Conservation (phyloP, 164 flowering plant species). For the Annona cherimola region DNA sequence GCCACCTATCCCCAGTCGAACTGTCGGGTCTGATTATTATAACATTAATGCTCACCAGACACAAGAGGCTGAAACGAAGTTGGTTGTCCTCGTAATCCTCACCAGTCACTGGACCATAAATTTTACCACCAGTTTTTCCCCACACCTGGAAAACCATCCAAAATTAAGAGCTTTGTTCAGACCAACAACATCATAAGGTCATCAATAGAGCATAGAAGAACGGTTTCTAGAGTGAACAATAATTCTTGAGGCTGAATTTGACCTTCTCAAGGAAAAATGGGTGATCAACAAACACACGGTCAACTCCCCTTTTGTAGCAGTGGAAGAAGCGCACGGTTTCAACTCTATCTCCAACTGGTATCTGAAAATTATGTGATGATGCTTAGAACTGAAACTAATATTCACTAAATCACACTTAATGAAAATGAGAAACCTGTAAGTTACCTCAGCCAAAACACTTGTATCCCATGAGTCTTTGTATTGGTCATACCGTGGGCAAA, state of each 20-base stretch:
- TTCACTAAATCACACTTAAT: too few species aligned
- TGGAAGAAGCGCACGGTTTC: constrained; percentile 91
- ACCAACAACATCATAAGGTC: not conserved
- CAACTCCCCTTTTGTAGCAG: constrained; percentile 91
- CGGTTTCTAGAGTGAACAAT: not conserved
- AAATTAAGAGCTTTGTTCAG: constrained; percentile 8
- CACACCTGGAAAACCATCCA: constrained; percentile 36
- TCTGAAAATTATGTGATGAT: constrained; percentile 26
- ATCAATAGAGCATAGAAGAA: too few species aligned
- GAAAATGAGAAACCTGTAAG: not conserved
- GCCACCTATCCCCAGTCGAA: too few species aligned
- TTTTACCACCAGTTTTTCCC: constrained; percentile 62
- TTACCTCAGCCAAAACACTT: constrained; percentile 54
- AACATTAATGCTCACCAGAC: constrained; percentile 46
- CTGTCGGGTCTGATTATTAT: not conserved
- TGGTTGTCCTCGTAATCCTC: constrained; percentile 68
- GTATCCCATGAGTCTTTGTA: constrained; percentile 98
- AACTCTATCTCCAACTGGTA: constrained; percentile 59
- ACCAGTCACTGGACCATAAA: constrained; percentile 68
- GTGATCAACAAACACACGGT: constrained; percentile 94
- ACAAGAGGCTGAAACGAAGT: constrained; percentile 67
- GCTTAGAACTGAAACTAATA: not conserved
- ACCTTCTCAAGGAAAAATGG: constrained; percentile 90
- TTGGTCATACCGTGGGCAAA: constrained; percentile 91
- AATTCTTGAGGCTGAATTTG: not conserved